Base-by-base conservation (phyloP, 1,284 basidiomycete species). In the Apiotrichum sp. region DNA sequence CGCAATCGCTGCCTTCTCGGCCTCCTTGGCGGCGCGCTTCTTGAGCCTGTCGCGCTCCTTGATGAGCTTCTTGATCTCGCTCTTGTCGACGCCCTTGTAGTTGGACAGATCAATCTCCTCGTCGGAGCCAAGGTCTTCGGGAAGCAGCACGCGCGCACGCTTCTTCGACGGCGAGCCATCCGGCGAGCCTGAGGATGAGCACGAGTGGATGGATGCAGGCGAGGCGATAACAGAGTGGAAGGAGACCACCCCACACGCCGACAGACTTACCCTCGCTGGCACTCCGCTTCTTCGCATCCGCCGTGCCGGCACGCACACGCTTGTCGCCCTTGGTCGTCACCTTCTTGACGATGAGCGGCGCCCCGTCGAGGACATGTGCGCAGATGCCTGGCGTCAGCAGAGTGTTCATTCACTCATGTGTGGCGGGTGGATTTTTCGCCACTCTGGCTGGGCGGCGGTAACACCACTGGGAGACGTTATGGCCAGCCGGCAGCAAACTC, bases 21-120 rank as follows among this genome's bases (percentile, higher is more conserved):
- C 77, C 10, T 85, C 81, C 72, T 88, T 88, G 34, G 78, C 75
- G 73, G 88, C 90, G 78, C 65, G 62, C 60, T 90, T 90, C 75
- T 85, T 85, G 56, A 80, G 78, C 35, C 67, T 55, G 50, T 65
- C 60, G 47, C 63, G 56, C 60, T 75, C 73, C 58, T 70, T 70
- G 54, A 67, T 56, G 33, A 68, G 51, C 61, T 67, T 69, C 59
- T 71, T 72, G 53, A 68, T 66, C 59, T 73, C 72, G 47, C 53
- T 60, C 64, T 71, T 73, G 56, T 71, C 69, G 54, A 68, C 34
- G 7, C 65, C 66, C 59, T 69, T 68, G 56, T 57, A 62, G 10
- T 61, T 57, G 3, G 56, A 31, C 3, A 59, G 57, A 47, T 62
- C 61, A n/a, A 58, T 14, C 48, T 64, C 63, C 45, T 63, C 63